A percentile compares a stretch with the other conserved stretches of the same genome.
Evolutionary conservation across 2,329 filamentous ascomycete species (phyloP).

Genomic region (Cladosporium cucumerinum): DNA sequence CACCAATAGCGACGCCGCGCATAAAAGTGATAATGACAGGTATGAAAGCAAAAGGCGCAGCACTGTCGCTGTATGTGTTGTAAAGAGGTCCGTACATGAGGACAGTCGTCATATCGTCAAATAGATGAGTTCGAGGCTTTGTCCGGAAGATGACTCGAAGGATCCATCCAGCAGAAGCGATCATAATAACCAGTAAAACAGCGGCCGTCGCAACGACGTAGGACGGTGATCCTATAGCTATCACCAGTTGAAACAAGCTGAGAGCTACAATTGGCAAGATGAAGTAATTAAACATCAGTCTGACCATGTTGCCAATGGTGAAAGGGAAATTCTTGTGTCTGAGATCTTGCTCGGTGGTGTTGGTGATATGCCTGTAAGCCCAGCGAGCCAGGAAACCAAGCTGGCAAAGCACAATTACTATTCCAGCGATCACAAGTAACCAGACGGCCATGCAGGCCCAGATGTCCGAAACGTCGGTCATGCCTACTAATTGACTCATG

Average conservation of each 20-base stretch:
- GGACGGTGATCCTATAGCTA: constrained; percentile 63
- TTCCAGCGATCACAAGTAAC: constrained; percentile 72
- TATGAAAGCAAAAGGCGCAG: constrained; percentile 83
- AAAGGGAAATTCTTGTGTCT: constrained; percentile 91
- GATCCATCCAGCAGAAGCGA: constrained; percentile 74
- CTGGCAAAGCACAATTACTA: constrained; percentile 68
- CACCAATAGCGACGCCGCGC: constrained; percentile 85
- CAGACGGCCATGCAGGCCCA: constrained; percentile 95
- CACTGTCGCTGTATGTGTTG: constrained; percentile 94
- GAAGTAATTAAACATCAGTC: constrained; percentile 90
- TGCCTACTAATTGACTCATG: constrained; percentile 77
- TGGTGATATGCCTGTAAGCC: constrained; percentile 67
- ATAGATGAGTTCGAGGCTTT: constrained; percentile 79
- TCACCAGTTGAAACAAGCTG: constrained; percentile 87
- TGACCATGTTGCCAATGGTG: constrained; percentile 55
- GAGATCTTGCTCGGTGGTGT: constrained; percentile 78
- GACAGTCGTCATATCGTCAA: constrained; percentile 88
- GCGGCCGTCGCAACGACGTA: constrained; percentile 73
- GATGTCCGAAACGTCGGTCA: constrained; percentile 71
- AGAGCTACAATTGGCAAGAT: constrained; percentile 80
- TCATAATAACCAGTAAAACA: constrained; percentile 67
- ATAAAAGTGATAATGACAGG: constrained; percentile 81
- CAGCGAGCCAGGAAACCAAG: constrained; percentile 73
- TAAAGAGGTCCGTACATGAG: constrained; percentile 90
- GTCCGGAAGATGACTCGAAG: constrained; percentile 76